These are phyloP conservation scores for Streptanthus diversifolius DNA, from an alignment of 345 rosid species.

Conservation along the genomic window DNA sequence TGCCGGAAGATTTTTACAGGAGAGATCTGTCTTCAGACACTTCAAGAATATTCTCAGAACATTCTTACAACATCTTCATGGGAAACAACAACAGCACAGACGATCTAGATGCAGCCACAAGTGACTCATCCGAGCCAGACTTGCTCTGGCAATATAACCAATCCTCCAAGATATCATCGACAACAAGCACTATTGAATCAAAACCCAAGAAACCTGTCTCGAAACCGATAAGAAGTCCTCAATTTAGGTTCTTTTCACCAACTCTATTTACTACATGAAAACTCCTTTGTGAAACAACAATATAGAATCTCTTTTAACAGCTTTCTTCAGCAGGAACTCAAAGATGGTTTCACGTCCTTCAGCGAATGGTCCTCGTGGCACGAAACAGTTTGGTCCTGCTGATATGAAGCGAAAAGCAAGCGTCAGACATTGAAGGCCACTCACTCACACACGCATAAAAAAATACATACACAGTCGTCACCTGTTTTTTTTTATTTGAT, in stretches of 20 bases:
- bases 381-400: conserved; percentile 49
- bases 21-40: conserved; percentile 64
- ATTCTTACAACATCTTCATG: conserved; percentile 58
- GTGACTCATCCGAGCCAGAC: conserved; percentile 89
- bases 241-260: conserved; percentile 38
- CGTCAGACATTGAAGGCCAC: conserved; percentile 49
- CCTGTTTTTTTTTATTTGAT: conserved; percentile 22
- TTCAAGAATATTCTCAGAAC: conserved; percentile 60
- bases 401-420: conserved; percentile 63
- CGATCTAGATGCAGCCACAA: conserved; percentile 82
- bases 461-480: conserved; percentile 22
- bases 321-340: conserved; percentile 40
- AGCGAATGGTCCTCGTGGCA: conserved; percentile 47
- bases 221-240: conserved; percentile 52
- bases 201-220: conserved; percentile 48
- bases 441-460: conserved; percentile 24
- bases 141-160: conserved; percentile 88
- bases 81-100: conserved; percentile 51
- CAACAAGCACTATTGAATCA: conserved; percentile 44
- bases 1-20: conserved; percentile 57
- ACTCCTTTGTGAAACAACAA: background rate
- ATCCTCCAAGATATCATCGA: conserved; percentile 47
- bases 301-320: background rate
- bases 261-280: background rate
- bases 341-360: conserved; percentile 54